Conservation (phyloP, 1,284 basidiomycete genomes). For the Ganoderma boninense region DNA sequence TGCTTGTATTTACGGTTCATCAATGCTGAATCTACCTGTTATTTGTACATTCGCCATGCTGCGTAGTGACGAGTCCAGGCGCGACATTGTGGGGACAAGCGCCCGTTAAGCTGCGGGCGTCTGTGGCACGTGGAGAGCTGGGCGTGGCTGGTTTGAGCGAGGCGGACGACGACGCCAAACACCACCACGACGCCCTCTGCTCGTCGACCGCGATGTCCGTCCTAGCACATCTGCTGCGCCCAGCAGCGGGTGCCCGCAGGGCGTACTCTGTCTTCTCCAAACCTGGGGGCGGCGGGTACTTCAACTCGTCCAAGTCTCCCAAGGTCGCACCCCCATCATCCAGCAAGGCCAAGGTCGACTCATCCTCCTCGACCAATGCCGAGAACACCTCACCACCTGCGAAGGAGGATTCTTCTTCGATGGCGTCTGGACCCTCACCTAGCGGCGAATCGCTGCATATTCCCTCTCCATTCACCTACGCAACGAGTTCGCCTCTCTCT, state of each 20-base stretch:
- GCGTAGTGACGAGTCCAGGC: too few species aligned
- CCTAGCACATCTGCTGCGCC: slow-evolving; percentile 58
- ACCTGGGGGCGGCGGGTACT: slow-evolving; percentile 76
- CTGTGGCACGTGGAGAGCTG: slow-evolving; percentile 20
- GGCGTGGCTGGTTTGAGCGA: background rate
- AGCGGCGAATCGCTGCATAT: slow-evolving; percentile 12
- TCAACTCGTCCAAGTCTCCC: slow-evolving; percentile 71
- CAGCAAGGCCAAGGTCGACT: slow-evolving; percentile 39
- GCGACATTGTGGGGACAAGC: too few species aligned
- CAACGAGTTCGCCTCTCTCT: slow-evolving; percentile 31
- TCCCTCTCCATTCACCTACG: slow-evolving; percentile 26
- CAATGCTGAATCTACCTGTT: background rate
- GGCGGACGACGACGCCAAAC: slow-evolving; percentile 25
- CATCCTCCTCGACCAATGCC: slow-evolving; percentile 30
- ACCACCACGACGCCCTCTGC: slow-evolving; percentile 31
- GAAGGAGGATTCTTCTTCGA: slow-evolving; percentile 36
- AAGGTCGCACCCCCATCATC: slow-evolving; percentile 37
- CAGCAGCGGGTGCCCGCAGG: slow-evolving; percentile 57
- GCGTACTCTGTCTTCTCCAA: slow-evolving; percentile 83
- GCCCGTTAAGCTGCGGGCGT: slow-evolving; percentile 9
- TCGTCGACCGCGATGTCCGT: slow-evolving; percentile 46
- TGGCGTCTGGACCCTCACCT: slow-evolving; percentile 25
- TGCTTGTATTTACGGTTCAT: background rate
- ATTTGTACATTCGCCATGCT: background rate
- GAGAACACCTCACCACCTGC: slow-evolving; percentile 32